Evolutionary conservation across 2,329 filamentous ascomycete genomes (phyloP).

Genomic region (Trichoderma koningiopsis): DNA sequence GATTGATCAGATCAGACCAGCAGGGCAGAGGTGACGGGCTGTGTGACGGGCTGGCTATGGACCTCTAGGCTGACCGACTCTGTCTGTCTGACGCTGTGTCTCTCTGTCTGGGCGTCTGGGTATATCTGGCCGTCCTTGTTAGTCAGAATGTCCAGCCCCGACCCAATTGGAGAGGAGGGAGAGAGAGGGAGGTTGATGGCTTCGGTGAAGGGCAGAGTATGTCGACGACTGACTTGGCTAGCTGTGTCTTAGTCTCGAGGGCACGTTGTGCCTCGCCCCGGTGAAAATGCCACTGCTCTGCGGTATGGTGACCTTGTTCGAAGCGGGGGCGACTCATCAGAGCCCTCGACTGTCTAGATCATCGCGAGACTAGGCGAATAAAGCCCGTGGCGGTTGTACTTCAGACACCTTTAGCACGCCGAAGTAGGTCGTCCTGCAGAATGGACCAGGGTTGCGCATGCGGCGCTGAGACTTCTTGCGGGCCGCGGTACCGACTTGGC

Average conservation of each 20-base stretch:
- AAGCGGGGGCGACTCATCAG: conserved; percentile 26
- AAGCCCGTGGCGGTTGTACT: conserved; percentile 21
- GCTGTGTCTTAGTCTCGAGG: conserved; percentile 9
- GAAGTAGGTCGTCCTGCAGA: conserved; percentile 17
- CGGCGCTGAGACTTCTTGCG: conserved; percentile 16
- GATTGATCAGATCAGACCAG: neutral
- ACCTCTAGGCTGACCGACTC: neutral
- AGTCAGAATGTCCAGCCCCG: conserved; percentile 4
- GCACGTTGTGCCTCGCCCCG: neutral
- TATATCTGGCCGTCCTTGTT: conserved; percentile 4
- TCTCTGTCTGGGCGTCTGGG: neutral
- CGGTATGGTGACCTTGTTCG: conserved; percentile 7
- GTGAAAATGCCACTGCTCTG: conserved; percentile 6
- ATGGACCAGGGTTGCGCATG: conserved; percentile 23
- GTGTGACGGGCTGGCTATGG: neutral
- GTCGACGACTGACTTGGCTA: conserved; percentile 15
- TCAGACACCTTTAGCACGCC: conserved; percentile 17
- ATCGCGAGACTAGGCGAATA: conserved; percentile 23
- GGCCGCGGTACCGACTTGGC: conserved; percentile 13
- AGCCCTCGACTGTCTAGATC: conserved; percentile 24
- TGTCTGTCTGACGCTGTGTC: neutral
- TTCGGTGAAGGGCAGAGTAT: conserved; percentile 14
- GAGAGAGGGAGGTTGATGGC: neutral
- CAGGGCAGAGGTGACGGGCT: conserved; percentile 3
- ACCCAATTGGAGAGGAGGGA: conserved; percentile 12